Conservation (phyloP, 108 stramenopile species). For the Nitzschia sp. region DNA sequence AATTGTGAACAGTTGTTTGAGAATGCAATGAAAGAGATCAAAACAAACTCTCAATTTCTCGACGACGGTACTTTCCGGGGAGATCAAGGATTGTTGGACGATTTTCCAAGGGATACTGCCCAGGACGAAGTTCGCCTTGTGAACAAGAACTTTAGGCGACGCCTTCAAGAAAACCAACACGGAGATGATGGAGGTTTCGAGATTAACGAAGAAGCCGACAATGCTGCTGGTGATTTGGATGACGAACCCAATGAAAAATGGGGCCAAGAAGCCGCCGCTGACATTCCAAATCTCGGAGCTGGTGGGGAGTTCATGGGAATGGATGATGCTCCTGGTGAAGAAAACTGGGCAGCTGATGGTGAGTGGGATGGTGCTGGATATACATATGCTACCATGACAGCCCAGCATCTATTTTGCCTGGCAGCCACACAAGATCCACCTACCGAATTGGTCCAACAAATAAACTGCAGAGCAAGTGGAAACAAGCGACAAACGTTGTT, state of each 20-base stretch:
- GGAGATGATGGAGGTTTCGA: constrained; percentile 31
- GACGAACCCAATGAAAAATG: constrained; percentile 37
- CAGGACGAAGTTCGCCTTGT: background rate
- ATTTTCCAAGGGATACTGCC: too few relatives aligned
- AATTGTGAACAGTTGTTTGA: constrained; percentile 61
- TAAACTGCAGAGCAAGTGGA: constrained; percentile 38
- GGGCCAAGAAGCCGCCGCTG: constrained; percentile 17
- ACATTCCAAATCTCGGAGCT: constrained; percentile 26
- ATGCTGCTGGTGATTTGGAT: constrained; percentile 18
- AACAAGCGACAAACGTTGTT: constrained; percentile 53
- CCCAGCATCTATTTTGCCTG: constrained; percentile 68
- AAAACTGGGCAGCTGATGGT: background rate
- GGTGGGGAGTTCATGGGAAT: background rate
- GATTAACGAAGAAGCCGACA: constrained; percentile 15
- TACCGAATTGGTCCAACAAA: constrained; percentile 27
- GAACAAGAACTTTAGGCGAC: constrained; percentile 10
- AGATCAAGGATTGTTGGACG: constrained; percentile 5
- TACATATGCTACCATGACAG: constrained; percentile 32
- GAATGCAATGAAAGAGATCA: constrained; percentile 36
- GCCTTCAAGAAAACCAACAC: constrained; percentile 27
- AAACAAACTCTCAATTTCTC: background rate
- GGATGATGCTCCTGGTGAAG: constrained; percentile 22
- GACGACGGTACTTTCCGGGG: background rate
- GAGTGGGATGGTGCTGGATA: constrained; percentile 22
- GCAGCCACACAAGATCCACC: constrained; percentile 55